phyloP scores from a whole-genome alignment of 2,329 filamentous ascomycete genomes.

The Capronia americana region DNA sequence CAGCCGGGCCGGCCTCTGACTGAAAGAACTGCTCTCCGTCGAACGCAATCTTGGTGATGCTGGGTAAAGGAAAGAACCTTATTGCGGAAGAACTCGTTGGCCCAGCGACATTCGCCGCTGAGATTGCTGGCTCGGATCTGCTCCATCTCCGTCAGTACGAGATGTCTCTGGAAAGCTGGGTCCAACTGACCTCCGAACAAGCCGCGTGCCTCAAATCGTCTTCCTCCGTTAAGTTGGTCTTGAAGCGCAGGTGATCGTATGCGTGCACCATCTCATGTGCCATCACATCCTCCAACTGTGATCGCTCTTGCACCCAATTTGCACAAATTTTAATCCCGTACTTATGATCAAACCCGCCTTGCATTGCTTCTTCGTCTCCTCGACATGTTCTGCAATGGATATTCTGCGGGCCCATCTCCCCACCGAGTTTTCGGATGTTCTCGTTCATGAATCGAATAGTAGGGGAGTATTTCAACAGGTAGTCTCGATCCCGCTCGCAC shows the following conservation, averaged over 20 bases:
- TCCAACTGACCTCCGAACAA: constrained; percentile 77
- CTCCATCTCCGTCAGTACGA: constrained; percentile 10
- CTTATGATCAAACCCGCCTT: constrained; percentile 83
- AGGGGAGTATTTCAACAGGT: constrained; percentile 82
- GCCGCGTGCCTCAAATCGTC: constrained; percentile 85
- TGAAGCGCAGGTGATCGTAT: constrained; percentile 90
- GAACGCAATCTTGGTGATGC: constrained; percentile 92
- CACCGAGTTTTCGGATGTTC: constrained; percentile 79
- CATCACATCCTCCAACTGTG: constrained; percentile 89
- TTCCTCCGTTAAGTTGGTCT: constrained; percentile 74
- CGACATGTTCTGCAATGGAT: constrained; percentile 80
- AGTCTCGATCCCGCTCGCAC: constrained; percentile 83
- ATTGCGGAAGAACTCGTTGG: constrained; percentile 80
- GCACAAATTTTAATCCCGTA: constrained; percentile 92
- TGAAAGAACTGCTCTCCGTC: constrained; percentile 77
- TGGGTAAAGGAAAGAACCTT: constrained; percentile 88
- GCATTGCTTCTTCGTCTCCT: constrained; percentile 63
- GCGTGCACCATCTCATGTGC: constrained; percentile 98
- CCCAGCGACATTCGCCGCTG: constrained; percentile 91
- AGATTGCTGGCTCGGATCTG: constrained; percentile 92
- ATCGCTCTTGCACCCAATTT: constrained; percentile 80
- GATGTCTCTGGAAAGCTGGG: neutral
- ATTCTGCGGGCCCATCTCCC: constrained; percentile 73
- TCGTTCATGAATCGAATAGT: constrained; percentile 85
- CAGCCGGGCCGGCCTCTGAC: constrained; percentile 79